Percentiles rank a stretch among this genome's conserved stretches.
Evolutionary conservation across 2,329 filamentous ascomycete genomes (phyloP).

Genomic region (Ascomycota sp.): DNA sequence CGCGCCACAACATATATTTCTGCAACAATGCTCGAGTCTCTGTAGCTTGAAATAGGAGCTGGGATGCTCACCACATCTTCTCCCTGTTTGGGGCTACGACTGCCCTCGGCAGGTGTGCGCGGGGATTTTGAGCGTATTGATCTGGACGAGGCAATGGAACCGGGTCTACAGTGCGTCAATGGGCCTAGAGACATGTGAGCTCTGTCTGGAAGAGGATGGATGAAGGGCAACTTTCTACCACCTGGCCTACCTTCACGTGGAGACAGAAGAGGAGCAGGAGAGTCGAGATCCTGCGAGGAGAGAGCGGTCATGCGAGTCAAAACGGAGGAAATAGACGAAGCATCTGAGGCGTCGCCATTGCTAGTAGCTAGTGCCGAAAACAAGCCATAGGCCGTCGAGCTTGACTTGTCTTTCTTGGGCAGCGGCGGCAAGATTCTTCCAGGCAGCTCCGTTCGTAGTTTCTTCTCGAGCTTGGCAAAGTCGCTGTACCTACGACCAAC

Average conservation of each 20-base stretch:
- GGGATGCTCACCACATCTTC: slow-evolving; percentile 8
- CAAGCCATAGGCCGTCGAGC: slow-evolving; percentile 41
- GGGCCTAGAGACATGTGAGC: slow-evolving; percentile 1
- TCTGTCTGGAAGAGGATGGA: too few relatives aligned
- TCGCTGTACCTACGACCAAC: slow-evolving; percentile 77
- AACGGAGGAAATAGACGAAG: slow-evolving; percentile 59
- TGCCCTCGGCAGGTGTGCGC: slow-evolving; percentile 12
- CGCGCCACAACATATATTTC: slow-evolving; percentile 51
- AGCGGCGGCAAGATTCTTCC: slow-evolving; percentile 75
- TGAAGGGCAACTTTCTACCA: background rate
- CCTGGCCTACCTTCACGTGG: slow-evolving; percentile 5
- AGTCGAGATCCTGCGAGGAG: slow-evolving; percentile 4
- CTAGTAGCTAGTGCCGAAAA: slow-evolving; percentile 30
- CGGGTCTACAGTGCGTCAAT: slow-evolving; percentile 3
- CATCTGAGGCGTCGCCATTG: slow-evolving; percentile 47
- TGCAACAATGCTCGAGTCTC: slow-evolving; percentile 10
- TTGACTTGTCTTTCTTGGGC: slow-evolving; percentile 79
- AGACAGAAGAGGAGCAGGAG: slow-evolving; percentile 9
- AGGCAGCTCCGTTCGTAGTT: slow-evolving; percentile 64
- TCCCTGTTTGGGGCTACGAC: slow-evolving; percentile 8
- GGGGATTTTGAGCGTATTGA: slow-evolving; percentile 12
- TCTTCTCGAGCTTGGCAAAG: slow-evolving; percentile 62
- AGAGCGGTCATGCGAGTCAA: slow-evolving; percentile 44
- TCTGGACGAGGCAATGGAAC: slow-evolving; percentile 12
- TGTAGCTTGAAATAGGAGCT: background rate